Evolutionary conservation across 176 grass and related monocot species (phyloP), one percentile per base, ranked within the genome.

Genomic region (Elaeis guineensis): DNA sequence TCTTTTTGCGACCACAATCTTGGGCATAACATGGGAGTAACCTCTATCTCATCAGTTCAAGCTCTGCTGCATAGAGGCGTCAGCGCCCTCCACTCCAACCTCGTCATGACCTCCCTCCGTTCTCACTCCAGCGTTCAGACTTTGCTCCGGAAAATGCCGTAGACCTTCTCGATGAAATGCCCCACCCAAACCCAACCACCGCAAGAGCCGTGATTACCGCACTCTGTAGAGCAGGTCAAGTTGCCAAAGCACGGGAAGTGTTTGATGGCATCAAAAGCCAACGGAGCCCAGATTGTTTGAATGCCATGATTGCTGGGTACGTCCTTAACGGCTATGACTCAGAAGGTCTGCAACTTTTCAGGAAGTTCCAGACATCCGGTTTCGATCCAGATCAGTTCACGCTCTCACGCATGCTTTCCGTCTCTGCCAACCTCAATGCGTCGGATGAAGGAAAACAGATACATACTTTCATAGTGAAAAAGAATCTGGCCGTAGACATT

Each of bases 111-210:
- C 28, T 30, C 28, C 5, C 28, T 30, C 28, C 0, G 5, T 4
- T 5, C 28, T 30, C 5, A 1, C 28, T 30, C 28, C 28, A 30
- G 28, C 28, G 5, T 5, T 30, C 28, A 6, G 5, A 30, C 9
- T 39, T 39, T 39, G 35, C 35, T 12, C 9, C 35, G 4, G n/a
- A 11, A 25, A 6, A 44, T 49, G 70, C 19, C 51, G 2, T 16
- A 44, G 16, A 55, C 5, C 18, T 63, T 19, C 14, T 73, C 28
- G 59, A 63, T 19, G 30, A 55, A 63, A 73, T 73, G 70, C 70
- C 51, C 26, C 59, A 63, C 19, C 51, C 59, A 23, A 63, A 49
- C 52, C 28, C 51, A 2, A 15, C 51, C 17, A 24, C 19, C 15
- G 51, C 12, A 24, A 19, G 51, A 5, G 28, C 59, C 26, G 55